A percentile compares a stretch with the other conserved stretches of the same genome.
These are phyloP conservation scores for Russula foetens DNA, from an alignment of 768 basidiomycete species.

Conservation along the genomic window DNA sequence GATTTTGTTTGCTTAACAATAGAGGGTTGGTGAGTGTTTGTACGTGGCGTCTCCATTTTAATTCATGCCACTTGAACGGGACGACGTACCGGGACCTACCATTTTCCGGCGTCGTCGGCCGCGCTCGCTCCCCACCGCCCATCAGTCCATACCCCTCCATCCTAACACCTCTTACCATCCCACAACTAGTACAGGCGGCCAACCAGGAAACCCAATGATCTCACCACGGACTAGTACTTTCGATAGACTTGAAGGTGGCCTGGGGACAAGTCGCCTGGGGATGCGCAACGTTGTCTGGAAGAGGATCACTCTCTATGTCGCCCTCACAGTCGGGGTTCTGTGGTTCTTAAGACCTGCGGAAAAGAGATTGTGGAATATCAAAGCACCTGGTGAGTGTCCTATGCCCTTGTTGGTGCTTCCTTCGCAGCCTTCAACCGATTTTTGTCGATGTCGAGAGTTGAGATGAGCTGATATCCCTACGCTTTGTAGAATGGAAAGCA, in stretches of 20 bases:
- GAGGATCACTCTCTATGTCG: conserved; percentile 55
- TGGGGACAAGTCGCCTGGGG: conserved; percentile 37
- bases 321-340: conserved; percentile 47
- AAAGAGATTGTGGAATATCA: conserved; percentile 19
- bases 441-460: neutral
- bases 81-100: neutral
- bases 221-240: conserved; percentile 40
- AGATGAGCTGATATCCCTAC: neutral
- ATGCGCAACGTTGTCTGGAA: conserved; percentile 45
- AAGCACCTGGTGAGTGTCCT: conserved; percentile 23
- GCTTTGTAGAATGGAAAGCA: neutral
- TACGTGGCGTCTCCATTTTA: neutral
- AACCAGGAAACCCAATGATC: conserved; percentile 20
- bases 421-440: neutral
- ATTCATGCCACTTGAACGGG: neutral
- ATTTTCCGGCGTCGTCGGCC: neutral
- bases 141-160: neutral
- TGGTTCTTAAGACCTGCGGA: conserved; percentile 58
- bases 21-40: too few relatives aligned
- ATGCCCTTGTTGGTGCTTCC: neutral
- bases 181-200: neutral
- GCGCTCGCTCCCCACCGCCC: neutral
- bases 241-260: conserved; percentile 54
- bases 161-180: neutral
- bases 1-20: too few relatives aligned